These are phyloP conservation scores for Alternaria burnsii DNA, from an alignment of 2,329 filamentous ascomycete species.

Conservation along the genomic window DNA sequence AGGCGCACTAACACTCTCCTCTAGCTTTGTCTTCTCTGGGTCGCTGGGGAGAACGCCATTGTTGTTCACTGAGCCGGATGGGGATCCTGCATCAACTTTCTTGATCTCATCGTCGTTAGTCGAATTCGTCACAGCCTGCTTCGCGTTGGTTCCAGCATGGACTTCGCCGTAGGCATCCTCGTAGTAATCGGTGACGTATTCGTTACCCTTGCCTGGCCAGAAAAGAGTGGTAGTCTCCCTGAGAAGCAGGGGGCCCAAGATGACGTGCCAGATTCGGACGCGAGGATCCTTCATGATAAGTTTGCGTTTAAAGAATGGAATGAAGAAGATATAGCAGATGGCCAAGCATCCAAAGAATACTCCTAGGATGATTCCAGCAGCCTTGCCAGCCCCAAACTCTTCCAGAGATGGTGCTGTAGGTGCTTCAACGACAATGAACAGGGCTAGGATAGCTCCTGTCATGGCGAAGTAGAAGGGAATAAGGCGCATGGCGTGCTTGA, in stretches of 20 bases:
- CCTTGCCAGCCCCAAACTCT: conserved; percentile 43
- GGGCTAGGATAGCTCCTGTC: conserved; percentile 59
- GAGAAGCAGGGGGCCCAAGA: conserved; percentile 51
- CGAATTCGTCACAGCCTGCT: conserved; percentile 1
- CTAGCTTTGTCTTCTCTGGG: conserved; percentile 15
- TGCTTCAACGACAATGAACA: conserved; percentile 66
- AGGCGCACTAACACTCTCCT: conserved; percentile 17
- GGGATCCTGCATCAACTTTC: conserved; percentile 11
- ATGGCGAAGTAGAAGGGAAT: conserved; percentile 61
- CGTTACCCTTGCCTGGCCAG: conserved; percentile 51
- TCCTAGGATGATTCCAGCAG: conserved; percentile 37
- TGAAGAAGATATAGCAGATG: conserved; percentile 39
- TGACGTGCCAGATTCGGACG: conserved; percentile 36
- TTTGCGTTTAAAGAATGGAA: conserved; percentile 41
- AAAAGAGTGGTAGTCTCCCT: conserved; percentile 53
- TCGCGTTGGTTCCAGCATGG: conserved; percentile 24
- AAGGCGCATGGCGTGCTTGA: conserved; percentile 60
- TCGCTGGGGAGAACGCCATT: conserved; percentile 2
- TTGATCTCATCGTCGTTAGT: conserved; percentile 16
- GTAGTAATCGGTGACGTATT: conserved; percentile 54
- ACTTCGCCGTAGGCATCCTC: conserved; percentile 41
- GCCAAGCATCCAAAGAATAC: conserved; percentile 35
- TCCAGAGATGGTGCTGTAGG: conserved; percentile 45
- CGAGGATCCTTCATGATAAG: conserved; percentile 37
- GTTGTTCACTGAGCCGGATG: conserved; percentile 7